Conservation (phyloP, 495 filamentous ascomycete species). For the Neurospora sp. region DNA sequence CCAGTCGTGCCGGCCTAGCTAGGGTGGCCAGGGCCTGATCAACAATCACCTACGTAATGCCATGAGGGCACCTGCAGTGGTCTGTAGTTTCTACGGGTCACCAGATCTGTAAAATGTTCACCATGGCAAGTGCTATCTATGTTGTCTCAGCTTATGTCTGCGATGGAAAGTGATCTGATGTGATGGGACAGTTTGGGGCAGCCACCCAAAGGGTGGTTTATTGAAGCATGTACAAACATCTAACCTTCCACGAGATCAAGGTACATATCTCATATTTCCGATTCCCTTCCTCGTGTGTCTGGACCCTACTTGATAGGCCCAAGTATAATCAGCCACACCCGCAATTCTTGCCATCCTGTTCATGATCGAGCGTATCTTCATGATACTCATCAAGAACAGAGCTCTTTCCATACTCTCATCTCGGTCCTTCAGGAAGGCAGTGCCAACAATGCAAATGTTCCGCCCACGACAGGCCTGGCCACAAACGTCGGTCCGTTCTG, state of each 20-base stretch:
- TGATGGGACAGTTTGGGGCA: background rate
- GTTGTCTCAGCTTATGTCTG: background rate
- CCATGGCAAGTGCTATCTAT: background rate
- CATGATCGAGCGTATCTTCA: background rate
- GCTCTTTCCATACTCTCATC: background rate
- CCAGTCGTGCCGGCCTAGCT: background rate
- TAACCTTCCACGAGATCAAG: background rate
- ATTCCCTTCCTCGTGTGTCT: background rate
- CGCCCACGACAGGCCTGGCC: slow-evolving; percentile 73
- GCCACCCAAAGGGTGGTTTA: background rate
- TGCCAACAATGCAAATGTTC: slow-evolving; percentile 70
- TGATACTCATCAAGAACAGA: background rate
- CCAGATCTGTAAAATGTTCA: background rate
- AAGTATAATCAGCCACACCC: background rate
- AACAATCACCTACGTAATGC: background rate
- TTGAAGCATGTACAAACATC: background rate
- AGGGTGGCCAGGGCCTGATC: background rate
- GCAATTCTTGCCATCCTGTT: background rate
- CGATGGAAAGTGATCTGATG: background rate
- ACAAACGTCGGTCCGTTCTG: slow-evolving; percentile 52
- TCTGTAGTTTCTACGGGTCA: background rate
- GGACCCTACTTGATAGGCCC: background rate
- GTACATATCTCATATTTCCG: background rate
- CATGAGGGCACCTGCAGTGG: background rate
- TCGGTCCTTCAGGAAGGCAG: slow-evolving; percentile 23